Evolutionary conservation across 2,329 filamentous ascomycete species (phyloP).

Genomic region (Fusarium lateritium): DNA sequence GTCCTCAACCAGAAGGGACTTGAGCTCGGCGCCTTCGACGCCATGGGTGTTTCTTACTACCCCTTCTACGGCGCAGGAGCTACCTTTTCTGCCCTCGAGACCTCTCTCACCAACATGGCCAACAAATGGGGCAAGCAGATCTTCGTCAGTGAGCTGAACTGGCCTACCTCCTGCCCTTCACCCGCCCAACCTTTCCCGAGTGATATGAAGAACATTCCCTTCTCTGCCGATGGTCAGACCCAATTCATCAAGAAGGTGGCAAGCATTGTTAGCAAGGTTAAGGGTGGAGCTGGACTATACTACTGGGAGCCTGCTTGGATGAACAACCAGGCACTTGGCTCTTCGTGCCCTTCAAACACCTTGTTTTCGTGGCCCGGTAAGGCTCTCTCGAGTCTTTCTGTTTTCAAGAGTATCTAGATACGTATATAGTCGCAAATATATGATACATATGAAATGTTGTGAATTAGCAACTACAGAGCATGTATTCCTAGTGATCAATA

Average conservation of each 20-base stretch:
- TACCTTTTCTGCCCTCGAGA: conserved; percentile 70
- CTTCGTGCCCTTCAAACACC: conserved; percentile 75
- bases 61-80: conserved; percentile 77
- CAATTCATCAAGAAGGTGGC: conserved; percentile 74
- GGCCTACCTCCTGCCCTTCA: conserved; percentile 75
- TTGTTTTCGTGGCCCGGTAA: conserved; percentile 71
- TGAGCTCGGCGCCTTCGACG: conserved; percentile 73
- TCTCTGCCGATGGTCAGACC: conserved; percentile 73
- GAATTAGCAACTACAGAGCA: too few relatives aligned
- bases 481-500: too few relatives aligned
- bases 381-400: conserved; percentile 69
- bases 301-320: conserved; percentile 85
- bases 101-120: conserved; percentile 71
- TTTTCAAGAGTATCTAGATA: conserved; percentile 66
- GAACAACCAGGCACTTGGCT: conserved; percentile 74
- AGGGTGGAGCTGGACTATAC: conserved; percentile 72
- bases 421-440: background rate
- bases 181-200: conserved; percentile 72
- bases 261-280: conserved; percentile 66
- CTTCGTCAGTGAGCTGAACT: conserved; percentile 79
- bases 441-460: background rate
- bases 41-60: conserved; percentile 81
- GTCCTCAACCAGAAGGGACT: conserved; percentile 66
- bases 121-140: conserved; percentile 75
- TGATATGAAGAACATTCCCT: conserved; percentile 72